Base-by-base conservation (phyloP, 192 early-diverging fungal species). In the Coemansia guatemalensis region DNA sequence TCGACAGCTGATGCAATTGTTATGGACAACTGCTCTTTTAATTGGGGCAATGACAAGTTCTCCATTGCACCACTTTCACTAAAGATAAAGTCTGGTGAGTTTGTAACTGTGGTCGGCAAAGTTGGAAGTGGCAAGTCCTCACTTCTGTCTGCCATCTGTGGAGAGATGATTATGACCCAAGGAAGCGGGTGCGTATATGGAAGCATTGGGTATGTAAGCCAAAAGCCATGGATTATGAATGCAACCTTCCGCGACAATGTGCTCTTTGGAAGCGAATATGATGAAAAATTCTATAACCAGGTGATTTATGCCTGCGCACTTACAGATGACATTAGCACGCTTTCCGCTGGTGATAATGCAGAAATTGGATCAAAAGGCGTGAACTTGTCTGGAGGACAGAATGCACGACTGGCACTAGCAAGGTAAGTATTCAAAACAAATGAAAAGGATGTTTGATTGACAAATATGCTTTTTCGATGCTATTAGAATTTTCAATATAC, bases 131-230 rank as follows among this genome's bases (percentile, higher is more conserved):
- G 85, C 8, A 88, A 88, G 60, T 83, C 85, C 0, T 88, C 85
- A 0, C 61, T 88, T 14, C 32, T 85, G n/a, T 83, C 76, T 4
- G 84, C 81, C 12, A 65, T 88, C 11, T 74, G 79, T 41, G 77
- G 80, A 4, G 95, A 98, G 74, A 96, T 95, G 89, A 88, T 90
- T 57, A 82, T 87, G 60, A 41, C 74, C 6, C 63, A 47, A 18
- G 93, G 92, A 7, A 69, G 83, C 1, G 91, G 93, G 3, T 78
- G 62, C 39, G 65, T 95, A 9, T 81, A 87, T 53, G 93, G 93
- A 3, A 63, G 67, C 2, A 71, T 75, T 62, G 70, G 62, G 1
- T 81, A 75, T 53, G 68, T 72, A 2, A 60, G 69, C 48, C 78
- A 81, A 44, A 62, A 67, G 56, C 68, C 81, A 2, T 80, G 64